A percentile compares a stretch with the other conserved stretches of the same genome.
phyloP scores from a whole-genome alignment of 2,329 filamentous ascomycete species.

The Epichloe bromicola region DNA sequence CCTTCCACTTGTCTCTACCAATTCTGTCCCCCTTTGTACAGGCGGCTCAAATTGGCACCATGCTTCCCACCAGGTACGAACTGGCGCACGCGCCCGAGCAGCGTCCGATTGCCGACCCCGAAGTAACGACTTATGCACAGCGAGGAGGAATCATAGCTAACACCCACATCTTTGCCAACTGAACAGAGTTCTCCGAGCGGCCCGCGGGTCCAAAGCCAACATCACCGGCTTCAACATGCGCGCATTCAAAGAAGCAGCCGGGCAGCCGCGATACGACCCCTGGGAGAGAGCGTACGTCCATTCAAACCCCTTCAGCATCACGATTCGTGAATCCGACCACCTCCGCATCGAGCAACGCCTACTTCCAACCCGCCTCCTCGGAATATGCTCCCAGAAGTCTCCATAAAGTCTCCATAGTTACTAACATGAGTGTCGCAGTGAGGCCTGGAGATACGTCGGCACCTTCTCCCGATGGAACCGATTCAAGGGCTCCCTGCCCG shows the following conservation, averaged over 20 bases:
- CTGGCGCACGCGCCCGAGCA: slow-evolving; percentile 5
- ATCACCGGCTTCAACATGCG: slow-evolving; percentile 87
- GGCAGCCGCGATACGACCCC: slow-evolving; percentile 49
- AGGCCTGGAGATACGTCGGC: slow-evolving; percentile 88
- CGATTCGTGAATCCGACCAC: background rate
- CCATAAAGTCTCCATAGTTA: slow-evolving; percentile 7
- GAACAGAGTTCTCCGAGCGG: slow-evolving; percentile 35
- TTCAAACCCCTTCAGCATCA: background rate
- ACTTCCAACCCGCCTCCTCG: background rate
- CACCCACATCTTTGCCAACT: background rate
- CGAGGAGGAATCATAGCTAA: background rate
- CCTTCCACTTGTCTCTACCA: background rate
- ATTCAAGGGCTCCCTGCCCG: slow-evolving; percentile 76
- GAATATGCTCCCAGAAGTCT: slow-evolving; percentile 5
- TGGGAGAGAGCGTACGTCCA: slow-evolving; percentile 50
- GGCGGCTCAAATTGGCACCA: slow-evolving; percentile 12
- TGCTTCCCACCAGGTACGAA: slow-evolving; percentile 28
- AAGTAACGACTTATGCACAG: background rate
- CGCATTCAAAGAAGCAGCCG: slow-evolving; percentile 62
- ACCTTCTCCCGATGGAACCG: slow-evolving; percentile 81
- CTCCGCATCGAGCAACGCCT: background rate
- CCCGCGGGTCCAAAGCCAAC: slow-evolving; percentile 49
- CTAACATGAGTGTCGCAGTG: slow-evolving; percentile 39
- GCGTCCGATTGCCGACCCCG: background rate
- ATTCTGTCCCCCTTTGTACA: background rate